Evolutionary conservation across 306 rosid genomes (phyloP), one percentile per base, ranked within the genome.

Genomic region (Hippophae gyantsensis): DNA sequence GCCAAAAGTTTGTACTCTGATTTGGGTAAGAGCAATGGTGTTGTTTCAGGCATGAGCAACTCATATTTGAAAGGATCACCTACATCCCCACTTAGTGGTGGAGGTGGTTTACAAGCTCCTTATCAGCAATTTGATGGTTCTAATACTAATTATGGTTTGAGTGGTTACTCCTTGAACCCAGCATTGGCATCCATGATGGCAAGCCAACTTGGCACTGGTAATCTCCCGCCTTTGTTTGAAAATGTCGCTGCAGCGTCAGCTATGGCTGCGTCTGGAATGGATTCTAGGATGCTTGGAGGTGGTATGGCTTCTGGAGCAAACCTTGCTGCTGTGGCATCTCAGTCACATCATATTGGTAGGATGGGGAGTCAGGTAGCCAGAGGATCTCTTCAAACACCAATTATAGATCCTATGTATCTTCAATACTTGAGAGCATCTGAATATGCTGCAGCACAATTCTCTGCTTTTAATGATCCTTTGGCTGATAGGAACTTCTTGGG

Each of bases 381-480:
- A 42, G 67, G 67, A 54, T 73, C 84, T 73, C 85, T 84, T 71
- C 99, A 88, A 71, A 72, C 88, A 5, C 85, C 95, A 32, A 88
- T 62, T 80, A 79, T 85, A 6, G 99, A 88, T 82, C 99, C 99
- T 13, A 68, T 74, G 78, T 81, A 83, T 83, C 84, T 83, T 64
- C 96, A 82, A 60, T 92, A 87, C 81, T 49, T 87, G 75, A 83
- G 95, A 78, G 57, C 98, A 27, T 80, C 95, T 10, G 98, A 92
- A 40, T 87, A 85, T 76, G 90, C 86, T 53, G 82, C 85, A 14
- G 84, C 95, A 57, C 98, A 92, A 70, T 82, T 83, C 59, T 82
- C 76, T 72, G 87, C 93, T 60, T 78, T 81, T 52, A 87, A 76
- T 56, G 95, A 87, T 58, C 87, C 84, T 6, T 81, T 95, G n/a